Base-by-base conservation (phyloP, 1,284 basidiomycete genomes). In the Trichosporon coremiiforme region DNA sequence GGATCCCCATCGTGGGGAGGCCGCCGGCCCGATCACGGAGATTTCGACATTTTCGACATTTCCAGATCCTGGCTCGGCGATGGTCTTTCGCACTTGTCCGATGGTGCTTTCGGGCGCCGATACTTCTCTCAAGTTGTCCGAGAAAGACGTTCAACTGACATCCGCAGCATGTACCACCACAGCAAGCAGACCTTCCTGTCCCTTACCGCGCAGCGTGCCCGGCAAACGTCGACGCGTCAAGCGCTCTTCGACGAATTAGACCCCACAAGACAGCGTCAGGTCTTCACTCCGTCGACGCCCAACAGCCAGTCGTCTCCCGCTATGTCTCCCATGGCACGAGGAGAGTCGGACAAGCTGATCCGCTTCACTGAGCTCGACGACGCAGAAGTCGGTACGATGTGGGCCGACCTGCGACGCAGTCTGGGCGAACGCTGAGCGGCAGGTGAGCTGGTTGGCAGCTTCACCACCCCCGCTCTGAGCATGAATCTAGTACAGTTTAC, bases 141-240 rank as follows among this genome's bases (percentile, higher is more conserved):
- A 41, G 25, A n/a, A 13, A 9, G 33, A 31, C 65, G 47, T 4
- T 4, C n/a, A 15, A n/a, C 50, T 55, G 47, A 60, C 57, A 12
- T n/a, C 53, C 7, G 10, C 66, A 82, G 81, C 25, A 74, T 83
- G 63, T 80, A 80, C 57, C 75, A 78, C 33, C 77, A 81, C 72
- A 81, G 79, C 12, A 73, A 67, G 22, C 79, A 81, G 66, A 82
- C 81, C 1, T 83, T 83, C 75, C 66, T 79, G 5, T 79, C 78
- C 8, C 76, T 82, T 73, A 82, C 79, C 2, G 70, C 79, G 2
- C 78, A 81, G 74, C 71, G 80, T 15, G 75, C 79, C 0, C 65
- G 75, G 1, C 73, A 78, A 20, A 78, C 79, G 12, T 65, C 76
- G 6, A 75, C 79, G 0, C 69, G 72, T 29, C 68, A 74, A 22